Evolutionary conservation across 139 green algal genomes (phyloP).

Genomic region (Mychonastes homosphaera): DNA sequence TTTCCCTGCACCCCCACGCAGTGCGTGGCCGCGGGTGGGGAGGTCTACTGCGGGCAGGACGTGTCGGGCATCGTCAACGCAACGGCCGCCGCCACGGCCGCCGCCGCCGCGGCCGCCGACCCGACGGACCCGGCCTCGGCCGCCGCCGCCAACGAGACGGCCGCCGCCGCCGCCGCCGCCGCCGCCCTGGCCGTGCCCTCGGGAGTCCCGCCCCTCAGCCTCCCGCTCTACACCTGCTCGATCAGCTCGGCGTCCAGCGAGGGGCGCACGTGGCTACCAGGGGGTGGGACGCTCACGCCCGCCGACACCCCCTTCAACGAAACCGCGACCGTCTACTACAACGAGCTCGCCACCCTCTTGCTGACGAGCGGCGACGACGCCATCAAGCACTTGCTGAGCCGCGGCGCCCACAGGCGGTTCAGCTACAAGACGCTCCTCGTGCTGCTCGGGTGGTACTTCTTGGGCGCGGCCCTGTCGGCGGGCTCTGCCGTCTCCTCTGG

Average conservation of each 20-base stretch:
- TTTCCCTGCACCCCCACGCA: constrained; percentile 64
- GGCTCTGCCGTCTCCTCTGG: constrained; percentile 59
- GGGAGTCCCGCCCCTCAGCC: constrained; percentile 23
- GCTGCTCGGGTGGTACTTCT: constrained; percentile 54
- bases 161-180: constrained; percentile 3
- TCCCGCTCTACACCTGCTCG: constrained; percentile 62
- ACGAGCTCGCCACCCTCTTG: constrained; percentile 78
- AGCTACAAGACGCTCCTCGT: constrained; percentile 53
- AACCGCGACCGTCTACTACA: constrained; percentile 50
- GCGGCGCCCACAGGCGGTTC: constrained; percentile 74
- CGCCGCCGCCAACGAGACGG: constrained; percentile 9
- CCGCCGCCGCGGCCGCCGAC: constrained; percentile 5
- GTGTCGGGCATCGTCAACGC: constrained; percentile 2
- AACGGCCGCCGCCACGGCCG: constrained; percentile 1
- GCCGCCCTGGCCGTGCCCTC: too few relatives aligned
- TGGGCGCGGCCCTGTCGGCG: constrained; percentile 27
- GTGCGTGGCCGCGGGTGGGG: too few relatives aligned
- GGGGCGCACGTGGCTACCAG: constrained; percentile 12
- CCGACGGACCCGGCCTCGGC: constrained; percentile 1
- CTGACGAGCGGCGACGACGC: constrained; percentile 61
- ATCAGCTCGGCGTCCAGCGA: neutral
- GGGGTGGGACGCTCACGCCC: constrained; percentile 19
- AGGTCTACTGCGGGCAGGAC: constrained; percentile 21
- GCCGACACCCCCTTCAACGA: constrained; percentile 15
- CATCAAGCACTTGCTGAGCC: constrained; percentile 69